Percentiles rank a stretch among this genome's conserved stretches.
Conservation (phyloP, 2,329 filamentous ascomycete genomes). For the Cladosporium sp. region DNA sequence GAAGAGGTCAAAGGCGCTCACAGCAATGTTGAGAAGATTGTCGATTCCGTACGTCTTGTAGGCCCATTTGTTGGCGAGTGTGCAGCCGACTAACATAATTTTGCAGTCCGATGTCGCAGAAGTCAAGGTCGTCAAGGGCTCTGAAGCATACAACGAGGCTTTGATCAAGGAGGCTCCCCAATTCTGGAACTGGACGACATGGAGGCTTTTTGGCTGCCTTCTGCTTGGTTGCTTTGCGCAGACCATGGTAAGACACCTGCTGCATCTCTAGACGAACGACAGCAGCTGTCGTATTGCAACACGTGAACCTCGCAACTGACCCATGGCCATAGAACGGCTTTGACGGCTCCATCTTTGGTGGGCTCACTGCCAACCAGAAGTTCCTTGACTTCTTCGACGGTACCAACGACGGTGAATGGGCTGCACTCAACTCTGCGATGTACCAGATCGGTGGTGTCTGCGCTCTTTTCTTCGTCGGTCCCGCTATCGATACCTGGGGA, state of each 20-base stretch:
- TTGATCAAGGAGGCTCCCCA: slow-evolving; percentile 53
- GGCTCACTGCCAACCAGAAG: slow-evolving; percentile 50
- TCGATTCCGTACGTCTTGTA: slow-evolving; percentile 4
- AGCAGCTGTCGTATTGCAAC: neutral
- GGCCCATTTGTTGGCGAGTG: neutral
- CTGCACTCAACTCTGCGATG: slow-evolving; percentile 48
- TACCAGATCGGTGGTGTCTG: slow-evolving; percentile 50
- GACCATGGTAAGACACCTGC: slow-evolving; percentile 21
- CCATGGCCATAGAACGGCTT: slow-evolving; percentile 48
- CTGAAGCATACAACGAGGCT: slow-evolving; percentile 57
- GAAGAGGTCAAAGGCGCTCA: slow-evolving; percentile 11
- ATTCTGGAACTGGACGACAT: slow-evolving; percentile 23
- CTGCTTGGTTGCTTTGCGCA: slow-evolving; percentile 43
- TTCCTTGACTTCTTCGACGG: slow-evolving; percentile 48
- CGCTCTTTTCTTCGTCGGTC: slow-evolving; percentile 50
- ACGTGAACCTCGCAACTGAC: neutral
- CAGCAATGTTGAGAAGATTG: slow-evolving; percentile 19
- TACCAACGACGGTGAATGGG: slow-evolving; percentile 44
- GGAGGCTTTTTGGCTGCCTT: slow-evolving; percentile 29
- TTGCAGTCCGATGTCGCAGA: slow-evolving; percentile 29
- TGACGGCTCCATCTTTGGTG: slow-evolving; percentile 58
- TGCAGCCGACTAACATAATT: neutral
- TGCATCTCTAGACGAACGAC: neutral
- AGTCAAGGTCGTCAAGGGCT: slow-evolving; percentile 52
- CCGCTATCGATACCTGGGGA: slow-evolving; percentile 50